Evolutionary conservation across 2,329 filamentous ascomycete genomes (phyloP).

Genomic region (Didymella glomerata): DNA sequence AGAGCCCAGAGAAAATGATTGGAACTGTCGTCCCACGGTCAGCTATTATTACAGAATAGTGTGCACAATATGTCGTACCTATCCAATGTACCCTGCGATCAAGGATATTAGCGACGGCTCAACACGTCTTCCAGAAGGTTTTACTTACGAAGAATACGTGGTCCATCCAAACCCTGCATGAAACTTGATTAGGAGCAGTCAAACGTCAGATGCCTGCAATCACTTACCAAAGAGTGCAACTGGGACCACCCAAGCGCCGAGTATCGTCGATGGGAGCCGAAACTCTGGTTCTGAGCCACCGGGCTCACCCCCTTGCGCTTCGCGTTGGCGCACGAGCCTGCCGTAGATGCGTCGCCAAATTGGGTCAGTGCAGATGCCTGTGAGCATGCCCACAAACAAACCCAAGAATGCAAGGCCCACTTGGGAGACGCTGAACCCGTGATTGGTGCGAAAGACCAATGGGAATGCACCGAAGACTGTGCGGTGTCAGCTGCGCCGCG

Average conservation of each 20-base stretch:
- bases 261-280: slow-evolving; percentile 72
- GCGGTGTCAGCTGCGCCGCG: slow-evolving; percentile 64
- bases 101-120: slow-evolving; percentile 41
- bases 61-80: slow-evolving; percentile 50
- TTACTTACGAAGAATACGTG: slow-evolving; percentile 75
- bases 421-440: slow-evolving; percentile 82
- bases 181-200: slow-evolving; percentile 39
- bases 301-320: slow-evolving; percentile 59
- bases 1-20: slow-evolving; percentile 59
- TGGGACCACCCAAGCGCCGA: slow-evolving; percentile 79
- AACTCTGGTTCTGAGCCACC: slow-evolving; percentile 83
- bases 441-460: slow-evolving; percentile 76
- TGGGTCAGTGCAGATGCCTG: slow-evolving; percentile 69
- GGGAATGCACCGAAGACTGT: slow-evolving; percentile 72
- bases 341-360: slow-evolving; percentile 70
- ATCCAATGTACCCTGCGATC: slow-evolving; percentile 59
- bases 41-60: slow-evolving; percentile 42
- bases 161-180: slow-evolving; percentile 79
- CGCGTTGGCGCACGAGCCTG: slow-evolving; percentile 64
- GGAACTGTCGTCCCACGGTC: slow-evolving; percentile 54
- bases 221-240: slow-evolving; percentile 77
- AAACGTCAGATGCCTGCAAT: slow-evolving; percentile 35
- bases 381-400: slow-evolving; percentile 69
- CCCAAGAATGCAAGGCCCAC: slow-evolving; percentile 79
- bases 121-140: slow-evolving; percentile 63